A percentile compares a stretch with the other conserved stretches of the same genome.
Conservation (phyloP, 1,284 basidiomycete genomes). For the Sanghuangporus baumii region DNA sequence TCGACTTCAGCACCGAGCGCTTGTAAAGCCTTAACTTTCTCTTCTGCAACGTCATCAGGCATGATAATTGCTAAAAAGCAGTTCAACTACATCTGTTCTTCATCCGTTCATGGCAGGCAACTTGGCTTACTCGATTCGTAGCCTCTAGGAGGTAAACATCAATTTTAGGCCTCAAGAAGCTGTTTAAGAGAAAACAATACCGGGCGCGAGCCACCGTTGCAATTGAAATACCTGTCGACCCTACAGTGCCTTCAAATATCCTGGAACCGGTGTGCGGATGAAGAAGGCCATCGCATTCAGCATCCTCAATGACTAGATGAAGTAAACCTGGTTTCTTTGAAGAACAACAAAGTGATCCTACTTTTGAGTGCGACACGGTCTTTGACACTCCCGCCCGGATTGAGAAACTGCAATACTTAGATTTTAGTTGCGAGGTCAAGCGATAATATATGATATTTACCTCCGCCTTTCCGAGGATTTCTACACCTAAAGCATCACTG, state of each 20-base stretch:
- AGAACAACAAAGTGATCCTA: conserved; percentile 28
- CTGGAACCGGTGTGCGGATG: conserved; percentile 86
- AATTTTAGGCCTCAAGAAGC: not conserved
- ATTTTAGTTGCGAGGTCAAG: not conserved
- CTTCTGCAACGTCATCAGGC: conserved; percentile 90
- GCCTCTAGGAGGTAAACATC: conserved; percentile 40
- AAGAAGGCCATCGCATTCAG: conserved; percentile 79
- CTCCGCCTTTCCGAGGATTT: conserved; percentile 96
- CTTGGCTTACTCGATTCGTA: conserved; percentile 63
- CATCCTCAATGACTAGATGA: conserved; percentile 81
- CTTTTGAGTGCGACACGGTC: conserved; percentile 92
- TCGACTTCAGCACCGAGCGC: conserved; percentile 87
- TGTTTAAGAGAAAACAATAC: conserved; percentile 33
- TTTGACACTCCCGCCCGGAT: conserved; percentile 97
- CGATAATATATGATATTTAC: conserved; percentile 34
- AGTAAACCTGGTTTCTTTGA: not conserved
- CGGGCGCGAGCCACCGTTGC: conserved; percentile 89
- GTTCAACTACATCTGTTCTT: not conserved
- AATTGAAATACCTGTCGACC: conserved; percentile 95
- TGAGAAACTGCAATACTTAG: conserved; percentile 62
- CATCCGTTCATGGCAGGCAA: not conserved
- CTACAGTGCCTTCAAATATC: conserved; percentile 97
- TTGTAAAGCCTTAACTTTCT: conserved; percentile 82
- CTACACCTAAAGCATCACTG: conserved; percentile 86
- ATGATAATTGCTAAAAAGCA: conserved; percentile 71